Percentiles rank a stretch among this genome's conserved stretches.
Conservation (phyloP, 306 rosid species). For the Prunus dulcis region DNA sequence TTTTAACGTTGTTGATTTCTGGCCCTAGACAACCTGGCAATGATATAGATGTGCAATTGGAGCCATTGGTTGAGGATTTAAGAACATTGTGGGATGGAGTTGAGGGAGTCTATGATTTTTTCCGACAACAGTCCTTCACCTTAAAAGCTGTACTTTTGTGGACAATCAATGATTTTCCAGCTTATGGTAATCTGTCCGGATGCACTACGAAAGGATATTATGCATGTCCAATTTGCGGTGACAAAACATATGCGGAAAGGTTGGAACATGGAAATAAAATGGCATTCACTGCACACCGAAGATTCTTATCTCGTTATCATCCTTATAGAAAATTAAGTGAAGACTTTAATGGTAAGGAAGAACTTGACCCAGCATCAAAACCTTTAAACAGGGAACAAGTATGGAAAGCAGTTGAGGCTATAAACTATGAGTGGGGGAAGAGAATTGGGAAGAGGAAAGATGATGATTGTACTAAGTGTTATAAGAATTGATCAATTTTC, state of each 20-base stretch:
- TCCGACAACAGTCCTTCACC: background rate
- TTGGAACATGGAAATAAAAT: background rate
- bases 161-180: background rate
- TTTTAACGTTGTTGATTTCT: background rate
- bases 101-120: background rate
- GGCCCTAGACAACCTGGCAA: background rate
- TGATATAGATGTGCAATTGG: slow-evolving; percentile 8
- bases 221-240: background rate
- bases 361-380: background rate
- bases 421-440: background rate
- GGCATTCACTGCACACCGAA: background rate
- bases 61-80: background rate
- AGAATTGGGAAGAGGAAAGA: background rate
- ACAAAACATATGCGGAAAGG: background rate
- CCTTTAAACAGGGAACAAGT: background rate
- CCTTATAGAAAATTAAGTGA: background rate
- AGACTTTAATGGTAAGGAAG: background rate
- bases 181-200: background rate
- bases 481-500: background rate
- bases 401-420: background rate
- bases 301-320: background rate
- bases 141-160: background rate
- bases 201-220: background rate
- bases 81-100: background rate
- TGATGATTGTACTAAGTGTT: background rate